Evolutionary conservation across 2,329 filamentous ascomycete genomes (phyloP).

Genomic region (Neodidymelliopsis sp.): DNA sequence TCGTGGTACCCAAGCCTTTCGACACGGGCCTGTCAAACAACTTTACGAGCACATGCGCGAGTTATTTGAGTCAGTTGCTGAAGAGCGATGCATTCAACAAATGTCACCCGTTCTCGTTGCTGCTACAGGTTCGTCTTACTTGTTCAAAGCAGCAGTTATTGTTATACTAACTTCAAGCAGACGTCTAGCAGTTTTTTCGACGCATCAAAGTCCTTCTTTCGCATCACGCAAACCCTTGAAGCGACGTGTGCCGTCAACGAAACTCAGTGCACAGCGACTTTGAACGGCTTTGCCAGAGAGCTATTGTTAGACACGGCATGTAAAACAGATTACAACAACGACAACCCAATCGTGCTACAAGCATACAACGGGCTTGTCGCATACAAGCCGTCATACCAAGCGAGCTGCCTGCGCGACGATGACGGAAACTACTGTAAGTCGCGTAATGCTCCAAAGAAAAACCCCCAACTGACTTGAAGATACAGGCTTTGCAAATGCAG

Average conservation of each 20-base stretch:
- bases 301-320: slow-evolving; percentile 72
- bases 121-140: slow-evolving; percentile 70
- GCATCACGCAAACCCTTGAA: slow-evolving; percentile 80
- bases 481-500: slow-evolving; percentile 76
- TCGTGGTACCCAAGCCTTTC: slow-evolving; percentile 53
- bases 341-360: slow-evolving; percentile 75
- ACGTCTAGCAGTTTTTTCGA: slow-evolving; percentile 87
- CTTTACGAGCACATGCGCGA: slow-evolving; percentile 65
- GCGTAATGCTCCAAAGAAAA: not conserved
- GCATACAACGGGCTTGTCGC: slow-evolving; percentile 78
- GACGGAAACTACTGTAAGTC: slow-evolving; percentile 71
- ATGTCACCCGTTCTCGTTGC: slow-evolving; percentile 84
- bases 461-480: slow-evolving; percentile 13
- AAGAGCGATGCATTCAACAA: slow-evolving; percentile 69
- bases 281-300: slow-evolving; percentile 70
- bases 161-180: slow-evolving; percentile 54
- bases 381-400: slow-evolving; percentile 80
- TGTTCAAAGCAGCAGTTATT: not conserved
- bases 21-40: slow-evolving; percentile 60
- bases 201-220: slow-evolving; percentile 72
- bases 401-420: slow-evolving; percentile 78
- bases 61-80: slow-evolving; percentile 74
- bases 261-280: slow-evolving; percentile 69
- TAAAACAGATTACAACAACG: slow-evolving; percentile 69
- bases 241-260: slow-evolving; percentile 75